Conservation (phyloP, 345 rosid genomes). For the Salix suchowensis region DNA sequence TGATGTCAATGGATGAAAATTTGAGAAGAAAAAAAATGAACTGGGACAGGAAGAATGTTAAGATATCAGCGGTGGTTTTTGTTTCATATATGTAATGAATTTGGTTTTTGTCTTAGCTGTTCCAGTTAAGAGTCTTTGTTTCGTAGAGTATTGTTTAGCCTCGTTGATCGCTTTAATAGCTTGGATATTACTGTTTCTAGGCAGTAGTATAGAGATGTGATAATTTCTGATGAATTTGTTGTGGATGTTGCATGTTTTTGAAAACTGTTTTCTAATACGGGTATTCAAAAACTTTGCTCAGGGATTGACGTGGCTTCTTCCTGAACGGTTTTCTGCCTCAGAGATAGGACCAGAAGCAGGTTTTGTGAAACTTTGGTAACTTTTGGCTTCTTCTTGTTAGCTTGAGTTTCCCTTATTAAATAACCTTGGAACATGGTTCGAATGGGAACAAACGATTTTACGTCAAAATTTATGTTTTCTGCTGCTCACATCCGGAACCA, state of each 20-base stretch:
- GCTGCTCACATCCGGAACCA: not conserved
- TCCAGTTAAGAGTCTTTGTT: not conserved
- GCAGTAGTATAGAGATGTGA: not conserved
- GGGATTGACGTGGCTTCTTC: conserved; percentile 98
- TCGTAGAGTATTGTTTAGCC: not conserved
- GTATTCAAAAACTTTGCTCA: conserved; percentile 24
- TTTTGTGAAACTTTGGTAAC: conserved; percentile 93
- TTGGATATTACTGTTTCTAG: not conserved
- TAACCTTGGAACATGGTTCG: not conserved
- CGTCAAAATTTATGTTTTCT: not conserved
- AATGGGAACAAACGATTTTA: not conserved
- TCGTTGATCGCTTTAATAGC: not conserved
- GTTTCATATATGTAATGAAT: not conserved
- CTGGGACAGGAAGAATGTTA: not conserved
- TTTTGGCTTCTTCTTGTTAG: conserved; percentile 45
- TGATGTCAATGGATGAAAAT: not conserved
- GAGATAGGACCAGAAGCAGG: conserved; percentile 99
- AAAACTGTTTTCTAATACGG: conserved; percentile 11
- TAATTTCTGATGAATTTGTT: not conserved
- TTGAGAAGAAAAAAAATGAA: not conserved
- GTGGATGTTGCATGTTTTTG: not conserved
- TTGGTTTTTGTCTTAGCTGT: not conserved
- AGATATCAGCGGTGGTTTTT: not conserved
- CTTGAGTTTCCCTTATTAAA: conserved; percentile 12
- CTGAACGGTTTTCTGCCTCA: conserved; percentile 79